A percentile compares a stretch with the other conserved stretches of the same genome.
These are phyloP conservation scores for Tetraselmis striata DNA, from an alignment of 139 green algal species.

Conservation along the genomic window DNA sequence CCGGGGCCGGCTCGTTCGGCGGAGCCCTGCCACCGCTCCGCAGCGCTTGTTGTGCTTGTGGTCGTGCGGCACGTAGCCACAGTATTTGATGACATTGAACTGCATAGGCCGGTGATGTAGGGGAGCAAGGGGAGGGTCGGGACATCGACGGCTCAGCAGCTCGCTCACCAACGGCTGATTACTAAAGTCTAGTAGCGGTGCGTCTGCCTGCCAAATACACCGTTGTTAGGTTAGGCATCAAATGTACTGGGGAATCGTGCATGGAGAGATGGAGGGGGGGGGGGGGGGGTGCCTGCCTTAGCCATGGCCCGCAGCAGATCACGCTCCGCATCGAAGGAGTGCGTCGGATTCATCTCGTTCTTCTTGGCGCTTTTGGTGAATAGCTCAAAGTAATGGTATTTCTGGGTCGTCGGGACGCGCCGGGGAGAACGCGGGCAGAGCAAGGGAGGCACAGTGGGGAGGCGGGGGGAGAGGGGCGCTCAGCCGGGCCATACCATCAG, in stretches of 20 bases:
- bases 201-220: too few relatives aligned
- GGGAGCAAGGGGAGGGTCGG: not conserved
- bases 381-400: not conserved
- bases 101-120: not conserved
- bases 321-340: not conserved
- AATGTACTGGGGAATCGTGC: not conserved
- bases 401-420: too few relatives aligned
- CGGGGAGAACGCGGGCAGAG: too few relatives aligned
- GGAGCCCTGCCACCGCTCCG: not conserved
- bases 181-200: too few relatives aligned
- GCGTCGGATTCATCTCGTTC: not conserved
- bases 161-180: too few relatives aligned
- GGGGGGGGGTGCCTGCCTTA: not conserved
- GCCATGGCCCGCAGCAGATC: not conserved
- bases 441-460: too few relatives aligned
- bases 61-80: not conserved
- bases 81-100: not conserved
- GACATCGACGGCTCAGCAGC: not conserved
- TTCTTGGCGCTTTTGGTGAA: not conserved
- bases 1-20: too few relatives aligned
- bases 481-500: too few relatives aligned
- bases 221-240: not conserved
- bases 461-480: not conserved
- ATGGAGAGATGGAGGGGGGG: not conserved
- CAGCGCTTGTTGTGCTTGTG: not conserved